A percentile compares a stretch with the other conserved stretches of the same genome.
These are phyloP conservation scores for Ganoderma multipileum DNA, from an alignment of 1,284 basidiomycete genomes.

Conservation along the genomic window DNA sequence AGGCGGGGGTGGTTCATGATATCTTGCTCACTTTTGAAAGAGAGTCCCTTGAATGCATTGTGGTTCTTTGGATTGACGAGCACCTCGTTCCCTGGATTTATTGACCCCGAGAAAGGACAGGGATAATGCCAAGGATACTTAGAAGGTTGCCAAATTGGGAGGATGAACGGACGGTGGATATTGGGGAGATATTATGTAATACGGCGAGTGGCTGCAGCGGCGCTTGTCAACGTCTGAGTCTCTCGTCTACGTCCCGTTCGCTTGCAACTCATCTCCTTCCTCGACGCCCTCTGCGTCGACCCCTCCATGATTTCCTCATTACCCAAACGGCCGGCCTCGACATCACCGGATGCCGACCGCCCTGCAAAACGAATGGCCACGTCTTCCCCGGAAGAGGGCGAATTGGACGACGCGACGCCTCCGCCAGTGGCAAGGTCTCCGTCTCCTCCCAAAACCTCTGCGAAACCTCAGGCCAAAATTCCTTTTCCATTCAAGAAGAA, in stretches of 20 bases:
- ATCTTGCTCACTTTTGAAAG: neutral
- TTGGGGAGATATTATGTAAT: conserved; percentile 14
- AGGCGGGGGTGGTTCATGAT: neutral
- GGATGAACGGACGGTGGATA: neutral
- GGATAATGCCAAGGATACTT: no score
- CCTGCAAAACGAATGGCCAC: conserved; percentile 62
- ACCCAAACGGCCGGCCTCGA: conserved; percentile 62
- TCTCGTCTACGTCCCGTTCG: neutral
- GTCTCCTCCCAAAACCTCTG: conserved; percentile 31
- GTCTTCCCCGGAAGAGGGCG: conserved; percentile 79
- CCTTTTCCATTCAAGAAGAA: conserved; percentile 81
- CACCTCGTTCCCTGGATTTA: neutral
- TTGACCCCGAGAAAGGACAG: neutral
- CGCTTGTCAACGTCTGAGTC: no score
- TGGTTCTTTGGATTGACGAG: neutral
- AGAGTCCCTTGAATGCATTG: neutral
- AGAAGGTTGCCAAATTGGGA: neutral
- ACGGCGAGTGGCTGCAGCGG: conserved; percentile 9
- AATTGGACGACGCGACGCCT: conserved; percentile 60
- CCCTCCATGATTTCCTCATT: conserved; percentile 38
- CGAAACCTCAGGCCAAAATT: conserved; percentile 41
- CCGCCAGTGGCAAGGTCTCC: conserved; percentile 34
- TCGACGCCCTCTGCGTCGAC: conserved; percentile 17
- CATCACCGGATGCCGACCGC: conserved; percentile 53
- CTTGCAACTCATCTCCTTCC: neutral